Evolutionary conservation across 345 rosid species (phyloP), one percentile per base, ranked within the genome.

Genomic region (Pugionium cornutum): DNA sequence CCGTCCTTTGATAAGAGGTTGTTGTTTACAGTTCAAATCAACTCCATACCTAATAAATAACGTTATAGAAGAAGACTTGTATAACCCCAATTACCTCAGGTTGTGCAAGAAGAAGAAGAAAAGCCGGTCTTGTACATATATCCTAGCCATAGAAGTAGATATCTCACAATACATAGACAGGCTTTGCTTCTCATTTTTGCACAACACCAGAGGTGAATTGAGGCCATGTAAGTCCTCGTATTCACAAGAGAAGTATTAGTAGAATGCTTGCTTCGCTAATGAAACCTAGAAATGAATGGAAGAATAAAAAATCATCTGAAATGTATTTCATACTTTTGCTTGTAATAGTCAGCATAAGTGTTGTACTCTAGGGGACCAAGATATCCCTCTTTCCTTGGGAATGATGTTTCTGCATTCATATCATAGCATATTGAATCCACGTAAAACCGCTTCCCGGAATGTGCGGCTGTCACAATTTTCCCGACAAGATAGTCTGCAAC

Each of bases 311-410:
- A 30, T 4, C 37, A 33, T 7, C 11, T 33, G 10, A 52, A 58
- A 49, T 2, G 6, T 36, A 31, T 50, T 45, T 74, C 83, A 39
- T 87, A 91, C 99, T 94, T 94, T 84, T 90, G 97, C 78, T 83
- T 85, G 78, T 88, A 90, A 67, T 94, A 94, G 76, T 94, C 96
- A 18, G 89, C 92, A 63, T 88, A 94, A 33, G 99, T 82, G 78
- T 89, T 90, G 74, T 94, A 94, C 79, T 90, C 95, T 47, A 94
- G 72, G 39, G 99, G 99, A 73, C 99, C 99, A 53, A 94, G 92
- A 85, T 88, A 90, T 58, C 97, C 99, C 83, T 86, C 97, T 84
- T 90, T 94, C 83, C 97, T 85, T 1, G 99, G 99, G 70, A 94
- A 94, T 45, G 99, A 84, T 68, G 83, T 85, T 80, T 90, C 96